A percentile compares a stretch with the other conserved stretches of the same genome.
Evolutionary conservation across 1,284 basidiomycete species (phyloP).

Genomic region (Fomitopsis betulina): DNA sequence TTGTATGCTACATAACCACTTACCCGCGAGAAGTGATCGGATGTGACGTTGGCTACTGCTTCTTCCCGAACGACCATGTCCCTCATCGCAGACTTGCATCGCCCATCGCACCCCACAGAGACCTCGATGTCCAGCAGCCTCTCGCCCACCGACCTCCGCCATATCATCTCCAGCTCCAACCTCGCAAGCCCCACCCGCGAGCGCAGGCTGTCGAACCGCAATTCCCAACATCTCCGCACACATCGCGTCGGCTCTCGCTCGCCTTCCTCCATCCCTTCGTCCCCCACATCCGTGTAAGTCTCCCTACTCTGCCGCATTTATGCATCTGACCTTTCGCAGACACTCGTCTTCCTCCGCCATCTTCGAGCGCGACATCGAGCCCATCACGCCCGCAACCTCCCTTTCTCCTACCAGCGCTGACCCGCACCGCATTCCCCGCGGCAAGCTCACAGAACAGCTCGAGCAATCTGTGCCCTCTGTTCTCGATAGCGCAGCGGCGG

Average conservation of each 20-base stretch:
- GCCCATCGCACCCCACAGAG: not conserved
- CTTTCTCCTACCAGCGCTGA: conserved; percentile 40
- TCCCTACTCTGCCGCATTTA: conserved; percentile 5
- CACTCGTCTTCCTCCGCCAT: conserved; percentile 78
- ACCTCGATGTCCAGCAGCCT: not conserved
- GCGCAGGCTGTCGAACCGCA: conserved; percentile 35
- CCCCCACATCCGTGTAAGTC: conserved; percentile 72
- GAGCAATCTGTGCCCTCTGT: conserved; percentile 73
- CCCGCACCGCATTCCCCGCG: conserved; percentile 68
- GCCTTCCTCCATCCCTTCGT: conserved; percentile 67
- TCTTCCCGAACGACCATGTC: not conserved
- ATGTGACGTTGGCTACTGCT: not conserved
- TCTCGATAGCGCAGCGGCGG: conserved; percentile 65
- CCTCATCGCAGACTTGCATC: not conserved
- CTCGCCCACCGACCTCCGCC: conserved; percentile 36
- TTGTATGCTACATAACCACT: too few relatives aligned
- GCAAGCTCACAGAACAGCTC: conserved; percentile 63
- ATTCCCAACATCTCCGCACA: conserved; percentile 42
- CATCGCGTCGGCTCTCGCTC: conserved; percentile 53
- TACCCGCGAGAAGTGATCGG: not conserved
- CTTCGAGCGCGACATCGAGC: conserved; percentile 79
- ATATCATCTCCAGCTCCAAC: conserved; percentile 38
- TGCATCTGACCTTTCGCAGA: conserved; percentile 30
- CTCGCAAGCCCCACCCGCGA: conserved; percentile 36
- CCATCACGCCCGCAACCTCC: conserved; percentile 48